phyloP scores from a whole-genome alignment of 257 asterid species.

The Gynochthodes officinalis region DNA sequence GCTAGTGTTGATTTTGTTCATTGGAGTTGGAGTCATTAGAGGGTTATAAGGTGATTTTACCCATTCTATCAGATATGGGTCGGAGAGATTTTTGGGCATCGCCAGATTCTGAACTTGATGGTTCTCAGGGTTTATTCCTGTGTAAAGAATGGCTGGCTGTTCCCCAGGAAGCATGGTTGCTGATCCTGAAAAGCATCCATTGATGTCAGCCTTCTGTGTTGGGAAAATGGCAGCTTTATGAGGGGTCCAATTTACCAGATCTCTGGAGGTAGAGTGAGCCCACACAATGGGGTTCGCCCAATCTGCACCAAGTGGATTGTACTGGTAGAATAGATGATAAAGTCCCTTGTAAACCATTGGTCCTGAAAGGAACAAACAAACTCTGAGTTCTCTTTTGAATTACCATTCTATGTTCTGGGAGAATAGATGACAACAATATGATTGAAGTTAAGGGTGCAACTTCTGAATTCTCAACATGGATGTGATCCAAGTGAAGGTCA shows the following conservation, averaged over 20 bases:
- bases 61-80: slow-evolving; percentile 55
- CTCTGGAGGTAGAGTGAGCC: slow-evolving; percentile 67
- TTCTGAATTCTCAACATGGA: background rate
- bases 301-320: slow-evolving; percentile 50
- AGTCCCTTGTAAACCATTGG: slow-evolving; percentile 63
- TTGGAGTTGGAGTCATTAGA: slow-evolving; percentile 30
- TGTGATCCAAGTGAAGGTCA: no score
- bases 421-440: no score
- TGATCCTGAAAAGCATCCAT: slow-evolving; percentile 71
- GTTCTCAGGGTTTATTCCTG: slow-evolving; percentile 33
- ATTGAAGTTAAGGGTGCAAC: background rate
- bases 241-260: slow-evolving; percentile 60
- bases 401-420: no score
- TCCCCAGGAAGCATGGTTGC: slow-evolving; percentile 39
- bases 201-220: slow-evolving; percentile 40
- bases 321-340: slow-evolving; percentile 72
- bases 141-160: slow-evolving; percentile 53
- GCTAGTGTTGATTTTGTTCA: slow-evolving; percentile 14
- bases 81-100: slow-evolving; percentile 45
- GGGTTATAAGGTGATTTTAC: slow-evolving; percentile 49
- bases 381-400: background rate
- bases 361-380: slow-evolving; percentile 29
- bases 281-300: slow-evolving; percentile 57
- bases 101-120: slow-evolving; percentile 65
- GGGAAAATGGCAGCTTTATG: slow-evolving; percentile 42